phyloP scores from a whole-genome alignment of 352 stramenopile genomes.

The Phytophthora pini region DNA sequence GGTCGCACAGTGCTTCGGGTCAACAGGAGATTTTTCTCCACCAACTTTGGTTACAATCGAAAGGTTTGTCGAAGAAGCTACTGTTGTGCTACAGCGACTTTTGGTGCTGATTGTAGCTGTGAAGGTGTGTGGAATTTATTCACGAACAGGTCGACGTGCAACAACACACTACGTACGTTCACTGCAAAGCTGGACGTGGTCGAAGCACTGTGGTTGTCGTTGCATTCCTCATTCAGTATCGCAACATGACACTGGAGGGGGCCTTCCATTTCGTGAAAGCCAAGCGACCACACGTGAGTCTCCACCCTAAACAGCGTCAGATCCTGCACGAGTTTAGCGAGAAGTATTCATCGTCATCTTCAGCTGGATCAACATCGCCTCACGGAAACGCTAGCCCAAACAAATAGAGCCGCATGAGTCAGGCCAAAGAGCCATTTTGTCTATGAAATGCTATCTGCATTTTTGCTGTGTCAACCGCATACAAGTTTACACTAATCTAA shows the following conservation, averaged over 20 bases:
- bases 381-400: background rate
- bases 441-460: slow-evolving; percentile 8
- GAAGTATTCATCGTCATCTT: slow-evolving; percentile 17
- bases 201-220: slow-evolving; percentile 79
- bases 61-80: slow-evolving; percentile 27
- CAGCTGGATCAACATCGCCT: slow-evolving; percentile 1
- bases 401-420: slow-evolving; percentile 4
- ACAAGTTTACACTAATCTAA: slow-evolving; percentile 45
- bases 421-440: background rate
- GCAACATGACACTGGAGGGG: slow-evolving; percentile 59
- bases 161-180: slow-evolving; percentile 74
- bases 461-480: slow-evolving; percentile 20
- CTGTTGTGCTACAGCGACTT: background rate
- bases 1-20: slow-evolving; percentile 68
- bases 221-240: slow-evolving; percentile 73
- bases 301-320: slow-evolving; percentile 64
- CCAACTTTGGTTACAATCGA: slow-evolving; percentile 71
- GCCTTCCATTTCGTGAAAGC: slow-evolving; percentile 57
- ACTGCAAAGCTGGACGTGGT: slow-evolving; percentile 83
- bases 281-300: slow-evolving; percentile 70
- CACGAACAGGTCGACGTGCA: slow-evolving; percentile 60
- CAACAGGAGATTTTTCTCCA: slow-evolving; percentile 71
- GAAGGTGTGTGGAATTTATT: slow-evolving; percentile 68
- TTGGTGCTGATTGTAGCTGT: background rate
- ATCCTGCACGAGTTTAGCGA: slow-evolving; percentile 54